These are phyloP conservation scores for Rhizophora mangle DNA, from an alignment of 345 rosid genomes.

Conservation along the genomic window DNA sequence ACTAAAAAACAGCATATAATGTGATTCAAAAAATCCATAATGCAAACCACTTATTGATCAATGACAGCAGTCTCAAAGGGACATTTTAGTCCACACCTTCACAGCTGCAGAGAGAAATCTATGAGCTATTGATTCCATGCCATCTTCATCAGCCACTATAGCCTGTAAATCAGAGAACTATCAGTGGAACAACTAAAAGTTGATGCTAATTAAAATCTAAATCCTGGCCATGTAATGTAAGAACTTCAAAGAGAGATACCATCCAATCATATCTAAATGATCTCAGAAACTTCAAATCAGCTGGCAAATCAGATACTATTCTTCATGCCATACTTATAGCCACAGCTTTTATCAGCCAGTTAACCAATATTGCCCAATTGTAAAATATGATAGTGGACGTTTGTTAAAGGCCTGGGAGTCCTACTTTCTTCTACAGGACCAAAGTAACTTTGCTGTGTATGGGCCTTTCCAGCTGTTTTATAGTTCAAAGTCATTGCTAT, in stretches of 20 bases:
- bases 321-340: not conserved
- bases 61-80: not conserved
- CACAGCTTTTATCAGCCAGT: too few relatives aligned
- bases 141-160: conserved; percentile 88
- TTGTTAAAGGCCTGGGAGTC: too few relatives aligned
- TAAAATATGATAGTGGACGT: too few relatives aligned
- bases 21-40: not conserved
- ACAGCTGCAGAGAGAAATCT: conserved; percentile 88
- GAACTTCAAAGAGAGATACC: not conserved
- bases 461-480: too few relatives aligned
- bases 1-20: not conserved
- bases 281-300: not conserved
- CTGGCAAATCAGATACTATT: not conserved
- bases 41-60: not conserved
- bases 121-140: conserved; percentile 95
- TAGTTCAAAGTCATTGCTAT: too few relatives aligned
- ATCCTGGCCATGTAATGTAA: not conserved
- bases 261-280: not conserved
- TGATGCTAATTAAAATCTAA: not conserved
- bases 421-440: too few relatives aligned
- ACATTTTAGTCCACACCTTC: conserved; percentile 46
- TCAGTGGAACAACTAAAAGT: not conserved
- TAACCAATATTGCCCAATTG: too few relatives aligned
- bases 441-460: too few relatives aligned
- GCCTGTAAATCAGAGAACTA: conserved; percentile 44